Percentiles rank a stretch among this genome's conserved stretches.
Conservation (phyloP, 768 basidiomycete species). For the Panaeolus cyanescens region DNA sequence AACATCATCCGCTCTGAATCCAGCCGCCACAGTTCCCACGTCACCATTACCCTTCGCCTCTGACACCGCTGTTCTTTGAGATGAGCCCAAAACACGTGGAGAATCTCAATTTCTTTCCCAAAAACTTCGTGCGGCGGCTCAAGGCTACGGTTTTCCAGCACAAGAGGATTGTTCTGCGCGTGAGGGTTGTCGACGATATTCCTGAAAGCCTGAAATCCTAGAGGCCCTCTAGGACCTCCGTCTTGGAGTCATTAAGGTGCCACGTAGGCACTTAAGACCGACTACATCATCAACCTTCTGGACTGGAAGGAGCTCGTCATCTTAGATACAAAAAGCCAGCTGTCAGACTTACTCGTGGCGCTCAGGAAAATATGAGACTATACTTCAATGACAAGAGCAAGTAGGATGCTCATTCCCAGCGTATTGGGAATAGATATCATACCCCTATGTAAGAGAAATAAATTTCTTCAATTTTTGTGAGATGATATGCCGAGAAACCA, state of each 20-base stretch:
- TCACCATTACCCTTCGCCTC: too few relatives aligned
- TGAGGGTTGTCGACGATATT: slow-evolving; percentile 71
- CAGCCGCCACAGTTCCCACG: slow-evolving; percentile 1
- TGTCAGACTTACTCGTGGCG: slow-evolving; percentile 21
- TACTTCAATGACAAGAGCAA: neutral
- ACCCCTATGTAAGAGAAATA: slow-evolving; percentile 56
- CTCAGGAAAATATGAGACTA: slow-evolving; percentile 13
- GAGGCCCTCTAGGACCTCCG: slow-evolving; percentile 61
- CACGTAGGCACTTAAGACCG: slow-evolving; percentile 72
- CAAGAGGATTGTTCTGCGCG: slow-evolving; percentile 69
- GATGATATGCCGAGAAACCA: neutral
- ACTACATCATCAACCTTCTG: slow-evolving; percentile 63
- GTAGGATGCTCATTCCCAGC: slow-evolving; percentile 61
- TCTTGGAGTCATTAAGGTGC: slow-evolving; percentile 84
- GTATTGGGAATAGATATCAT: slow-evolving; percentile 74
- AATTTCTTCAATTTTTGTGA: neutral
- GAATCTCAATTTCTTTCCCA: slow-evolving; percentile 68
- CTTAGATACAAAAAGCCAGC: neutral
- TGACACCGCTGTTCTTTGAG: too few relatives aligned
- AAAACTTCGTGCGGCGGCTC: slow-evolving; percentile 64
- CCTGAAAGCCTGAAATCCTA: slow-evolving; percentile 64
- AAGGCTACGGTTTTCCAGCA: slow-evolving; percentile 80
- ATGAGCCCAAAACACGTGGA: slow-evolving; percentile 43
- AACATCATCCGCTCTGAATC: neutral
- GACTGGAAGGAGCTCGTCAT: slow-evolving; percentile 38